Conservation (phyloP, 1,139 yeast genomes). For the Kodamaea ohmeri region DNA sequence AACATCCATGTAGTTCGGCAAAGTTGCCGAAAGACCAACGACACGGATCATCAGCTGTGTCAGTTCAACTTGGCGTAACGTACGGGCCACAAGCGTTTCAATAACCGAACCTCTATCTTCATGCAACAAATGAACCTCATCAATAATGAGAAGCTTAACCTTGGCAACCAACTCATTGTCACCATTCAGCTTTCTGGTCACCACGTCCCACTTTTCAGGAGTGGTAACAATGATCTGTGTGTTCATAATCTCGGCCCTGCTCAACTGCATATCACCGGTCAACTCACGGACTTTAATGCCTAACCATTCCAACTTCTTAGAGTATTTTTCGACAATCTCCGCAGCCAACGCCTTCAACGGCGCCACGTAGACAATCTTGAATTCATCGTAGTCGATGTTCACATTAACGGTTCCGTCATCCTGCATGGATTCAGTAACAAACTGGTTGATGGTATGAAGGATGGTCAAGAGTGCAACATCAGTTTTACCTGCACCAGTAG, state of each 20-base stretch:
- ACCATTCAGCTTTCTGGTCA: conserved; percentile 83
- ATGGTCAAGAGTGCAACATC: conserved; percentile 90
- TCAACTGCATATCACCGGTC: conserved; percentile 96
- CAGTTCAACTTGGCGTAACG: conserved; percentile 90
- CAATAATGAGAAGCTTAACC: conserved; percentile 82
- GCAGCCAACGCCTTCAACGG: conserved; percentile 97
- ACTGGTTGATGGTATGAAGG: conserved; percentile 76
- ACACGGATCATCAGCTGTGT: conserved; percentile 93
- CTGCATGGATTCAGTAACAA: conserved; percentile 43
- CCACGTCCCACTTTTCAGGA: conserved; percentile 99
- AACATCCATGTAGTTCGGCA: conserved; percentile 91
- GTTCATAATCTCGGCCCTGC: conserved; percentile 73
- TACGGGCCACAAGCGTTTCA: conserved; percentile 93
- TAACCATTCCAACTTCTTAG: conserved; percentile 74
- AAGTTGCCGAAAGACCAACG: conserved; percentile 94
- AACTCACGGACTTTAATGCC: conserved; percentile 85
- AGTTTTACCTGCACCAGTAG: conserved; percentile 99
- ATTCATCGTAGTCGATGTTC: conserved; percentile 73
- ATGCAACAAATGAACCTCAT: conserved; percentile 93
- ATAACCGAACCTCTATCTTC: conserved; percentile 98
- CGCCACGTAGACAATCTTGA: conserved; percentile 91
- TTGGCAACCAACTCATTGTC: conserved; percentile 84
- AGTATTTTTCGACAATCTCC: conserved; percentile 90
- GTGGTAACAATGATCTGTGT: conserved; percentile 95
- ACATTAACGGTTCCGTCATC: conserved; percentile 51